Percentiles rank a stretch among this genome's conserved stretches.
Evolutionary conservation across 306 rosid genomes (phyloP).

Genomic region (Castanea mollissima): DNA sequence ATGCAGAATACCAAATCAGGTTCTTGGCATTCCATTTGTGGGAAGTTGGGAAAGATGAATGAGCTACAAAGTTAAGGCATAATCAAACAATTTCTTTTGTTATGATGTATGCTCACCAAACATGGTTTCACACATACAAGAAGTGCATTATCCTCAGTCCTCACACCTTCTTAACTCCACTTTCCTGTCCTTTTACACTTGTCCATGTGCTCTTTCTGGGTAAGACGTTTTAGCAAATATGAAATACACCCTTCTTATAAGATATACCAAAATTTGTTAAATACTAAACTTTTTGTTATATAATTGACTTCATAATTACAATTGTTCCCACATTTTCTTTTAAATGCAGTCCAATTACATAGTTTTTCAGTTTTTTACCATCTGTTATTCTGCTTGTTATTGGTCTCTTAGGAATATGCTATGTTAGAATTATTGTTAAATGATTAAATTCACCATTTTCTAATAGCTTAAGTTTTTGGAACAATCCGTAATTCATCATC

Average conservation of each 20-base stretch:
- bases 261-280: background rate
- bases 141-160: background rate
- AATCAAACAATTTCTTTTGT: background rate
- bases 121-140: background rate
- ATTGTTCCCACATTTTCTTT: background rate
- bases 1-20: background rate
- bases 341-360: background rate
- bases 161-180: background rate
- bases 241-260: background rate
- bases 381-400: background rate
- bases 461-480: background rate
- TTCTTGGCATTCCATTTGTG: background rate
- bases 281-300: background rate
- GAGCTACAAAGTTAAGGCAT: background rate
- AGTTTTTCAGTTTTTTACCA: background rate
- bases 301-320: background rate
- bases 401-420: background rate
- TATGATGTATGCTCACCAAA: background rate
- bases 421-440: background rate
- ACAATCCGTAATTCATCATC: too few species aligned
- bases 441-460: too few species aligned
- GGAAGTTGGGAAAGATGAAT: background rate
- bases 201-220: background rate
- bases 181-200: background rate
- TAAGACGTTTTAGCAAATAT: background rate